Conservation (phyloP, 352 stramenopile species). For the Phytophthora parvispora region DNA sequence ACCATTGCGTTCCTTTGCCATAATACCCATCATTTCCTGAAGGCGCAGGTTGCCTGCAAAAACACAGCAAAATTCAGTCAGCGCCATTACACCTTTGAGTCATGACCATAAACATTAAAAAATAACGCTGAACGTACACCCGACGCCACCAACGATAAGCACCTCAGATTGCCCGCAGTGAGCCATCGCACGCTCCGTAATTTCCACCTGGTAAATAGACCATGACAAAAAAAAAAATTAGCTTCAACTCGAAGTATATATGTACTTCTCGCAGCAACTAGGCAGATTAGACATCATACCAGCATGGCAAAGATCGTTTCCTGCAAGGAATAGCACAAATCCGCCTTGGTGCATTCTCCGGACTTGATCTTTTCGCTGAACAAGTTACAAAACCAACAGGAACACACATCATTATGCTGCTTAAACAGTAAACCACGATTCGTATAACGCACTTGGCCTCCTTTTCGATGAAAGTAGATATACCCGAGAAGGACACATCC, state of each 20-base stretch:
- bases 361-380: slow-evolving; percentile 80
- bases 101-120: not conserved
- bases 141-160: slow-evolving; percentile 99
- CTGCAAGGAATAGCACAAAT: slow-evolving; percentile 99
- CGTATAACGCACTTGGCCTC: slow-evolving; percentile 74
- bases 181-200: slow-evolving; percentile 99
- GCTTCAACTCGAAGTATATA: not conserved
- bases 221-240: not conserved
- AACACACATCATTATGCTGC: not conserved
- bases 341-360: slow-evolving; percentile 94
- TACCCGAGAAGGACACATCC: slow-evolving; percentile 99
- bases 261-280: not conserved
- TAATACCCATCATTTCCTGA: slow-evolving; percentile 99
- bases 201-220: slow-evolving; percentile 91
- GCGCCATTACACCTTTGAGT: not conserved
- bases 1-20: slow-evolving; percentile 96
- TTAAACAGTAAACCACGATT: not conserved
- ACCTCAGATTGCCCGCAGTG: slow-evolving; percentile 98
- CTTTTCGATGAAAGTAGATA: slow-evolving; percentile 98
- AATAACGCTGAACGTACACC: slow-evolving; percentile 91
- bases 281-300: slow-evolving; percentile 37
- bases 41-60: slow-evolving; percentile 77
- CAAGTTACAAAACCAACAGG: not conserved
- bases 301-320: slow-evolving; percentile 99
- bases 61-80: not conserved